Conservation (phyloP, 441 rosid species). For the Aquilaria agallochum region DNA sequence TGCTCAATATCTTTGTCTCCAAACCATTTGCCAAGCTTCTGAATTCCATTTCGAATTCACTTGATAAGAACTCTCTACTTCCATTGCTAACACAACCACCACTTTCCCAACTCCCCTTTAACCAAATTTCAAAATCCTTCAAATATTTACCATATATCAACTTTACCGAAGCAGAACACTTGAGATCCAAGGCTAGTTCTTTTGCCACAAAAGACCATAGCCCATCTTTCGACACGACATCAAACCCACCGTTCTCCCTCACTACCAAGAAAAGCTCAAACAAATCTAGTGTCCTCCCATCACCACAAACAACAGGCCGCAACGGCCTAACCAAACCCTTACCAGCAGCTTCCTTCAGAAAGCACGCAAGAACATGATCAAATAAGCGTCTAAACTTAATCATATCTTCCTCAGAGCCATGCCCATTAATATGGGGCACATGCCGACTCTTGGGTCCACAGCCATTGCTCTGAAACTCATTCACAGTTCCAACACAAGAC, state of each 20-base stretch:
- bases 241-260: slow-evolving; percentile 41
- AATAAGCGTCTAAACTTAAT: slow-evolving; percentile 41
- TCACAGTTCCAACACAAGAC: slow-evolving; percentile 19
- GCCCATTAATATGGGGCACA: slow-evolving; percentile 15
- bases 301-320: slow-evolving; percentile 41
- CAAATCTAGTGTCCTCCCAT: slow-evolving; percentile 42
- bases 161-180: slow-evolving; percentile 27
- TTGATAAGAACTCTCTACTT: slow-evolving; percentile 20
- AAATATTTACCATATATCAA: slow-evolving; percentile 41
- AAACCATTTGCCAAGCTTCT: slow-evolving; percentile 29
- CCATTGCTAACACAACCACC: slow-evolving; percentile 17
- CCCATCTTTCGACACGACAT: slow-evolving; percentile 33
- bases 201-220: slow-evolving; percentile 39
- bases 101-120: slow-evolving; percentile 23
- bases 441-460: slow-evolving; percentile 16
- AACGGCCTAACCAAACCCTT: slow-evolving; percentile 43
- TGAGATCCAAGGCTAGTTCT: slow-evolving; percentile 33
- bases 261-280: slow-evolving; percentile 48
- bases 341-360: slow-evolving; percentile 30
- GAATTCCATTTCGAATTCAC: slow-evolving; percentile 35
- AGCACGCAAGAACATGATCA: slow-evolving; percentile 46
- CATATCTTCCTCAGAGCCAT: slow-evolving; percentile 24
- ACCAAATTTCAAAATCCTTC: slow-evolving; percentile 39
- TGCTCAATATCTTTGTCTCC: slow-evolving; percentile 12
- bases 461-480: slow-evolving; percentile 9